These are phyloP conservation scores for Solanum pimpinellifolium DNA, from an alignment of 257 asterid genomes.

Conservation along the genomic window DNA sequence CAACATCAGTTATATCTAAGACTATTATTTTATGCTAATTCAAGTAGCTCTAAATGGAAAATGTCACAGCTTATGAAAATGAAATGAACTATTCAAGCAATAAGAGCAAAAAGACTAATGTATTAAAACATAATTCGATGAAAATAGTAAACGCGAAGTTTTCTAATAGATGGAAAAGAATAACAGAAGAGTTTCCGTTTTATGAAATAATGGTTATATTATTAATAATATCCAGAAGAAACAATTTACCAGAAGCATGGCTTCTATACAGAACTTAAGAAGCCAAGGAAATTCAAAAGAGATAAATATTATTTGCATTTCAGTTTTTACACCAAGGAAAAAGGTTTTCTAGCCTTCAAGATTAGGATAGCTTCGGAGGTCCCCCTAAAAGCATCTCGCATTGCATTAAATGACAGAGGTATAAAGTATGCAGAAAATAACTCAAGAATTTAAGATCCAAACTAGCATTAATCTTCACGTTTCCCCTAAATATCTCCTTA, in stretches of 20 bases:
- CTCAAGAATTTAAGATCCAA: background rate
- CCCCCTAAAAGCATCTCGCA: background rate
- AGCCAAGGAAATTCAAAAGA: background rate
- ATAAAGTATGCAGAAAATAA: background rate
- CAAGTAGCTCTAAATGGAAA: background rate
- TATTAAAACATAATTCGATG: background rate
- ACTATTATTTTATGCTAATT: background rate
- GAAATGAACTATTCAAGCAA: background rate
- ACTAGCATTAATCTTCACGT: background rate
- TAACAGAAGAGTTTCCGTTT: background rate
- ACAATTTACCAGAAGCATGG: background rate
- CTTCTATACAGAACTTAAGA: background rate
- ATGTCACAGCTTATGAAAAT: background rate
- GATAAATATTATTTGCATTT: background rate
- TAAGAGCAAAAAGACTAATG: background rate
- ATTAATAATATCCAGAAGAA: background rate
- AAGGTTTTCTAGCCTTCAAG: background rate
- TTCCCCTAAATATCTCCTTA: background rate
- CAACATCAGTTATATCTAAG: background rate
- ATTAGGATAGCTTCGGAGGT: background rate
- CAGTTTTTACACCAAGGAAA: background rate
- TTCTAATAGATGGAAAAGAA: background rate
- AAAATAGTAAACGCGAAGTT: background rate
- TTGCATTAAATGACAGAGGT: background rate
- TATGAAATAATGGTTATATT: background rate